Evolutionary conservation across 2,329 filamentous ascomycete species (phyloP), one percentile per base, ranked within the genome.

Genomic region (Sordariomycetes sp.): DNA sequence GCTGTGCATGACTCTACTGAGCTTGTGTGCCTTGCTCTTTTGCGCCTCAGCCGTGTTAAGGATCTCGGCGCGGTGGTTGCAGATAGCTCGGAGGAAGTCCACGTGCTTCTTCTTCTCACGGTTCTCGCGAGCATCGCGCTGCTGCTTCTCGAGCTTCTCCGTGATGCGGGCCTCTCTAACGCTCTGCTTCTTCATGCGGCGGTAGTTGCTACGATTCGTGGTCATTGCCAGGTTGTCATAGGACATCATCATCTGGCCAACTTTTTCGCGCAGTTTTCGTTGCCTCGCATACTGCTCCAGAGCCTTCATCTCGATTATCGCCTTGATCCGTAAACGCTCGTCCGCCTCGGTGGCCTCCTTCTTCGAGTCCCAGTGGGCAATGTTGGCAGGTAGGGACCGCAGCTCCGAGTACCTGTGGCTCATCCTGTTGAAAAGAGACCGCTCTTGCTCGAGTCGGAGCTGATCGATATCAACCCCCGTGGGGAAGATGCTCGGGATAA

Each of bases 141-240:
- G 94, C 70, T 99, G 91, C 75, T 97, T 97, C 81, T 99, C 94
- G 1, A 99, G 83, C 72, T 96, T 99, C 80, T 99, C 94, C 0
- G 94, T 99, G 62, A 99, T 95, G 58, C 92, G 87, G 58, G 94
- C 94, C 73, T 99, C 94, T 39, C 92, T 86, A 54, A 97, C 80
- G 54, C 87, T 95, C 71, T 96, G 92, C 76, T 96, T 97, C 85
- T 99, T 99, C 76, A 94, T 87, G 55, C 94, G 86, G 39, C 94
- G 87, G 70, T 96, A 96, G 65, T 86, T 82, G 56, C 88, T 86
- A 55, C 94, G 85, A 68, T 99, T 99, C 1, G 91, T 92, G 1
- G 92, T 96, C 89, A 96, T 96, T 52, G 91, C 92, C 32, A 97
- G 81, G 65, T 96, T 97, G 67, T 97, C 91, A 59, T 92, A 95